Percentiles rank a stretch among this genome's conserved stretches.
phyloP scores from a whole-genome alignment of 1,139 yeast genomes.

The Sugiyamaella sp. region DNA sequence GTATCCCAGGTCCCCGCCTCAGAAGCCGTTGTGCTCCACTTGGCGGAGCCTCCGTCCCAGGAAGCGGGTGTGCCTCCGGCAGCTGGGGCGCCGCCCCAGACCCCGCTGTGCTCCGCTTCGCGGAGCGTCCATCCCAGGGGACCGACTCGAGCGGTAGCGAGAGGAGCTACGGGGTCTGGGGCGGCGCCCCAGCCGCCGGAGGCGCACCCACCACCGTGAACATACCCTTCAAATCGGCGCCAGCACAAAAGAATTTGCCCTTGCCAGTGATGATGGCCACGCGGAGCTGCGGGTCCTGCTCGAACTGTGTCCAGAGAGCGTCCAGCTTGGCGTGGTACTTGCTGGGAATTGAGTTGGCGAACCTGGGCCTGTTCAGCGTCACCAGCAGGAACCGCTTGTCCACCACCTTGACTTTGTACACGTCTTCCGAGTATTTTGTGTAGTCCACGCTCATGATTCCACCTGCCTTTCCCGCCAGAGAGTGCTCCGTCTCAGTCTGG shows the following conservation, averaged over 20 bases:
- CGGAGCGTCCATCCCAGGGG: no score
- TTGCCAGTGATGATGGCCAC: slow-evolving; percentile 40
- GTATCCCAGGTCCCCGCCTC: not conserved
- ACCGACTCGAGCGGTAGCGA: no score
- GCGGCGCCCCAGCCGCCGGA: slow-evolving; percentile 6
- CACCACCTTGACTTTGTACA: slow-evolving; percentile 28
- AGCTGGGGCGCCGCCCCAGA: slow-evolving; percentile 1
- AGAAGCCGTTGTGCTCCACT: not conserved
- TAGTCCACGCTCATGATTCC: slow-evolving; percentile 1
- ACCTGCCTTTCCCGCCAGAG: no score
- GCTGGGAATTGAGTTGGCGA: slow-evolving; percentile 33
- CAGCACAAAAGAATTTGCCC: slow-evolving; percentile 40
- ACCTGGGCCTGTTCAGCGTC: slow-evolving; percentile 34
- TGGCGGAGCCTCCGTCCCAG: not conserved
- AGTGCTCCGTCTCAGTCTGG: no score
- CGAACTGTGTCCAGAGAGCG: slow-evolving; percentile 39
- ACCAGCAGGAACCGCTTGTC: slow-evolving; percentile 31
- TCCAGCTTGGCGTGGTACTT: slow-evolving; percentile 29
- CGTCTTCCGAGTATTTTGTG: slow-evolving; percentile 23
- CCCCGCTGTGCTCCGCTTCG: not conserved
- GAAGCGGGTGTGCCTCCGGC: not conserved
- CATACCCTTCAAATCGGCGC: slow-evolving; percentile 39
- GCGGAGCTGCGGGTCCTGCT: slow-evolving; percentile 32
- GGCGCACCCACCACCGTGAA: not conserved
- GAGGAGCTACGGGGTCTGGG: not conserved